Evolutionary conservation across 371 early-diverging fungal genomes (phyloP), one percentile per base, ranked within the genome.

Genomic region (Apophysomyces ossiformis): DNA sequence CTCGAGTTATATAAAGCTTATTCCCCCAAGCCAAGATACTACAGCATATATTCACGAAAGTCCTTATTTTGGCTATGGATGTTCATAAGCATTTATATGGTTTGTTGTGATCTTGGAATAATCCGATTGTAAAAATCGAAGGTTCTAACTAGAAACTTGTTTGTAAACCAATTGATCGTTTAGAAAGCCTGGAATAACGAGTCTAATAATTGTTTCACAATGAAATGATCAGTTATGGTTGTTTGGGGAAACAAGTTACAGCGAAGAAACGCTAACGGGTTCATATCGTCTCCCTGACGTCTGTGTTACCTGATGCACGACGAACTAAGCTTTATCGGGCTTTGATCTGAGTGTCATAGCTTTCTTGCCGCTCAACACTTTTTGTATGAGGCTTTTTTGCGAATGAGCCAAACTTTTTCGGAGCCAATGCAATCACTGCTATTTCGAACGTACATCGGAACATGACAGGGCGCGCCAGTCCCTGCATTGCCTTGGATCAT

Each of bases 341-440:
- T 50, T 50, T 7, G 7, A 26, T 50, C 54, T 21, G 54, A 50
- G 54, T 50, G 54, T 26, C 21, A 50, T 50, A 7, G 21, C 21
- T n/a, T 7, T 50, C 21, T 41, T 8, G 41, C 41, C 11, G 11
- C 41, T 41, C 32, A 26, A 0, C 41, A 26, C 7, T 50, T 7
- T 16, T 1, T 7, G 54, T 21, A 21, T 50, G 54, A 50, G 54
- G 54, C 54, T 50, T 50, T 50, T 50, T 50, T 50, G 54, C 54
- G 54, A 21, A 21, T 50, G 54, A 50, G 21, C 21, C 21, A 50
- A 50, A 26, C 4, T 26, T 16, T 16, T 21, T n/a, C 54, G 54
- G 54, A 50, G 54, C 54, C 54, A 26, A 50, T 50, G 54, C 54
- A 50, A 7, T 2, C 5, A 11, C 21, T 50, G 8, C 54, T 21